Evolutionary conservation across 1,284 basidiomycete genomes (phyloP), one percentile per base, ranked within the genome.

Genomic region (Volvariella volvacea): DNA sequence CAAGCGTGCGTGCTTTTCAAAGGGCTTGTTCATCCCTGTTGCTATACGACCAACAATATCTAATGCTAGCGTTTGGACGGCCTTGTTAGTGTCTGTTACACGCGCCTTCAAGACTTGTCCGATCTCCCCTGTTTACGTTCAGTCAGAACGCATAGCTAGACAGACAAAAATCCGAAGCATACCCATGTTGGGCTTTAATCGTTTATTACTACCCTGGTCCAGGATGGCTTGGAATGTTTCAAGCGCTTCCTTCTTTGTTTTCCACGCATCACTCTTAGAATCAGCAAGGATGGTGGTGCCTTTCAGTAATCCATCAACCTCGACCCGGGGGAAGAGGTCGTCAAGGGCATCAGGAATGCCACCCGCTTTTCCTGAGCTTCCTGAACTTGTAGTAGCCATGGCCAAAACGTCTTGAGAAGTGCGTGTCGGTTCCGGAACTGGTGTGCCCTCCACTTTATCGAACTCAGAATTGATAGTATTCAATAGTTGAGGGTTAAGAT

Each of bases 231-330:
- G 88, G 12, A 99, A 66, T 1, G 75, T 72, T 59, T 99, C 96
- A 45, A 99, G 73, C 1, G 89, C 93, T 58, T 97, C 96, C 64
- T 99, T 99, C 66, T 95, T 88, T 4, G 81, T 83, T 68, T 99
- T 99, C 96, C 96, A 99, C 0, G 91, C 84, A 54, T 98, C 96
- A 53, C 82, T 92, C 66, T 90, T 90, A 8, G 83, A 76, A 55
- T 92, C 90, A 1, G 80, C 71, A 21, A 94, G 66, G 39, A 98
- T 86, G 1, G 81, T 80, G 0, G 91, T 90, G n/a, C 85, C 82
- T 48, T 88, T 85, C 31, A 99, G 70, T 19, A 99, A 66, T 46
- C 80, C 76, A 55, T 99, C 95, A 39, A 99, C 71, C 55, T 99
- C 95, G 22, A 97, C 89, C 21, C 96, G 82, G 15, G 96, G 96